Percentiles rank a stretch among this genome's conserved stretches.
phyloP scores from a whole-genome alignment of 306 rosid genomes.

The Ammopiptanthus mongolicus region DNA sequence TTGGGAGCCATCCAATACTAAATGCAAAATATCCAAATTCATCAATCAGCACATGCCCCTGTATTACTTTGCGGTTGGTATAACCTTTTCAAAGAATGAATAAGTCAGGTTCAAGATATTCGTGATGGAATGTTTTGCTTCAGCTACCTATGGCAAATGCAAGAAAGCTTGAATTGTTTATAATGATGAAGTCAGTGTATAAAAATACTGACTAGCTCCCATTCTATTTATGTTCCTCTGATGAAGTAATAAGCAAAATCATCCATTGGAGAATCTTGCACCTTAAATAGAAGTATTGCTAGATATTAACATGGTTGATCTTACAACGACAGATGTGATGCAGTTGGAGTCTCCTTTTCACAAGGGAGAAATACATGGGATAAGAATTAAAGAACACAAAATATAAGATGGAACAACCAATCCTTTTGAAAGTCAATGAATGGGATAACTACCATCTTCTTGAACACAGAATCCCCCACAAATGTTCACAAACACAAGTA shows the following conservation, averaged over 20 bases:
- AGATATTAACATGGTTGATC: background rate
- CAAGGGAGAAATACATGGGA: background rate
- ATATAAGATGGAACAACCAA: background rate
- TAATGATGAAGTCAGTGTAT: background rate
- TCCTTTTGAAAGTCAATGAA: background rate
- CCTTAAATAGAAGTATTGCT: background rate
- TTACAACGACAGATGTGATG: background rate
- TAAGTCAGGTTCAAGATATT: background rate
- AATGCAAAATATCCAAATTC: background rate
- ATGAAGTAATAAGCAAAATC: background rate
- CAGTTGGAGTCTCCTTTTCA: background rate
- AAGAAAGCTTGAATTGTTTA: background rate
- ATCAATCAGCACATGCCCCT: background rate
- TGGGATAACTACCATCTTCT: background rate
- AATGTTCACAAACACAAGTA: background rate
- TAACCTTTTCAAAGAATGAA: background rate
- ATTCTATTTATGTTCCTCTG: background rate
- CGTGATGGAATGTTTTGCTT: background rate
- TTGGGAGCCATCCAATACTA: background rate
- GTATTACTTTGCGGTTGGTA: background rate
- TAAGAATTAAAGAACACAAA: background rate
- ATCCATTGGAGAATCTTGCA: too few species aligned
- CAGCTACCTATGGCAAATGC: background rate
- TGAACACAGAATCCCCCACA: background rate
- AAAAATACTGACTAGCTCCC: background rate